Conservation (phyloP, 1,139 yeast species). For the Pichia sp. region DNA sequence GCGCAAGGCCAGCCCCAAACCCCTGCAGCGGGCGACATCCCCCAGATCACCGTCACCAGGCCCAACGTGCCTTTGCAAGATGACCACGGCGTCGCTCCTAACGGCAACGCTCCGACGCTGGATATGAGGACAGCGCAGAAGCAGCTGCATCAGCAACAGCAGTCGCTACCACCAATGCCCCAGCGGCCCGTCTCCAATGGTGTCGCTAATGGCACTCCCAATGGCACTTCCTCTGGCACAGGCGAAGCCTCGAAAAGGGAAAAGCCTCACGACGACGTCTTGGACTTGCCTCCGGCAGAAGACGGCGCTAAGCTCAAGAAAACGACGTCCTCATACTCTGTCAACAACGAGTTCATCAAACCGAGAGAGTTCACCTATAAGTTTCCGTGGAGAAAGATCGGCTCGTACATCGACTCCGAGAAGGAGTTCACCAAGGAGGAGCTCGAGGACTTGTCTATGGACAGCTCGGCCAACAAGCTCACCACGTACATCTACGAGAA, state of each 20-base stretch:
- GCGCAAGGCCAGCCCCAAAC: background rate
- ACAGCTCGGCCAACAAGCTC: constrained; percentile 26
- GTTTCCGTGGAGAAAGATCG: constrained; percentile 43
- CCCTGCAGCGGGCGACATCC: background rate
- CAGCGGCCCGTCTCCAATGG: too few relatives aligned
- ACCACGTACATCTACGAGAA: constrained; percentile 64
- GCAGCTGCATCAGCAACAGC: background rate
- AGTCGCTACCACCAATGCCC: background rate
- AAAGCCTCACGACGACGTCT: background rate
- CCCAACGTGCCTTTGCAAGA: background rate
- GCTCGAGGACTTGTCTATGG: constrained; percentile 16
- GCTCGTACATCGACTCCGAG: constrained; percentile 33
- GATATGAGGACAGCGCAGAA: background rate
- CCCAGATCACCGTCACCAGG: background rate
- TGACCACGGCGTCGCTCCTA: background rate
- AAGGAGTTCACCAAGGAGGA: constrained; percentile 21
- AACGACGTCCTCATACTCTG: background rate
- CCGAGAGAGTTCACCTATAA: constrained; percentile 15
- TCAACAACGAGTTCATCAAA: constrained; percentile 12
- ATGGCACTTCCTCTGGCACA: background rate
- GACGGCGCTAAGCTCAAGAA: background rate
- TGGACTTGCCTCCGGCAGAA: background rate
- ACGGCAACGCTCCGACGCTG: too few relatives aligned
- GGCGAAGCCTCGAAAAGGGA: background rate
- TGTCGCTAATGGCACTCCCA: background rate